Percentiles rank a stretch among this genome's conserved stretches.
These are phyloP conservation scores for Bonia amplexicaulis DNA, from an alignment of 176 grass and related monocot species.

Conservation along the genomic window DNA sequence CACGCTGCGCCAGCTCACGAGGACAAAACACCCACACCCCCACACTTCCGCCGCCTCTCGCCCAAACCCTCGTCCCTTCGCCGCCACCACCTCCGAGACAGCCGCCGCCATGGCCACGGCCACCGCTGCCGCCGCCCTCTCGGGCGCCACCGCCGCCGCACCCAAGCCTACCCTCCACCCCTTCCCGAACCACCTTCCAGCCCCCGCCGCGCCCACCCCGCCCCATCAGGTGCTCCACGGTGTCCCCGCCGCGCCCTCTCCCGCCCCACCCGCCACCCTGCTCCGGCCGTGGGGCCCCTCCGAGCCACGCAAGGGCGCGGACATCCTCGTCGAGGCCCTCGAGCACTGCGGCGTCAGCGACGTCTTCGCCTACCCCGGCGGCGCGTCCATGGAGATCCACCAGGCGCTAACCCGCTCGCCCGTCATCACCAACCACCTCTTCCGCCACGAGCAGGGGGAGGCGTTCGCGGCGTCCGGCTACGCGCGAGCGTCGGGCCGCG, in stretches of 20 bases:
- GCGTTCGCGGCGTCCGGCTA: conserved; percentile 82
- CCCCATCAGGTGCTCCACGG: conserved; percentile 58
- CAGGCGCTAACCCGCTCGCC: conserved; percentile 96
- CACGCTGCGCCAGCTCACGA: not conserved
- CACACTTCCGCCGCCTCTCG: not conserved
- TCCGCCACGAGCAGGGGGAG: conserved; percentile 96
- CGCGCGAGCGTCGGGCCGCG: conserved; percentile 69
- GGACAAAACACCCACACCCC: not conserved
- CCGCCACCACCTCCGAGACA: conserved; percentile 28
- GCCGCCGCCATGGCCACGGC: conserved; percentile 22
- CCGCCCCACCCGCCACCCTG: conserved; percentile 15
- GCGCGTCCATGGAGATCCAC: conserved; percentile 99
- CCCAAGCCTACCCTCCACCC: not conserved
- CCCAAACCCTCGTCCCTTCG: conserved; percentile 16
- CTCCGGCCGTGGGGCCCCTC: conserved; percentile 46
- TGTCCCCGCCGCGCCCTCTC: conserved; percentile 18
- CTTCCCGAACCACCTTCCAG: not conserved
- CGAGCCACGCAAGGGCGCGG: conserved; percentile 83
- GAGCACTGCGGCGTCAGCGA: conserved; percentile 77
- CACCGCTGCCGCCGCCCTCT: not conserved
- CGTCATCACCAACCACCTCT: conserved; percentile 76
- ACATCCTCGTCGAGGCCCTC: conserved; percentile 94
- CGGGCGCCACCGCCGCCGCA: conserved; percentile 1
- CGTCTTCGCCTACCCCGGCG: conserved; percentile 92
- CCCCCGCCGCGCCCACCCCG: conserved; percentile 3